These are phyloP conservation scores for Parietichytrium sp. DNA, from an alignment of 108 stramenopile species.

Conservation along the genomic window DNA sequence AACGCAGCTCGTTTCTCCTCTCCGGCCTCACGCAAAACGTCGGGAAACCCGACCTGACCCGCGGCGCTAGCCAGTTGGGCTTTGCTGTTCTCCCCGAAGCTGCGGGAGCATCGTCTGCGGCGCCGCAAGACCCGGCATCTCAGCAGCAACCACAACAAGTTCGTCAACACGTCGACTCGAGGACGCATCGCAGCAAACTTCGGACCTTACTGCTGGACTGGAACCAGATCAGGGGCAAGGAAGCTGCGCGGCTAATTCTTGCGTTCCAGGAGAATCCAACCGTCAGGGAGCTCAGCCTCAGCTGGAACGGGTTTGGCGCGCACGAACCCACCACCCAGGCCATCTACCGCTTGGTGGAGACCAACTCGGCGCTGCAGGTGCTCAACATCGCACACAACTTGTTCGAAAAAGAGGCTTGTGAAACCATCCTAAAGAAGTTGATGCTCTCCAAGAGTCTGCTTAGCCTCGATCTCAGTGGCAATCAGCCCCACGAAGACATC, in stretches of 20 bases:
- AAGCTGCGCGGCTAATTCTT: not conserved
- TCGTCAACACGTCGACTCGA: too few relatives aligned
- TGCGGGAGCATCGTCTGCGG: too few relatives aligned
- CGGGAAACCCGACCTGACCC: too few relatives aligned
- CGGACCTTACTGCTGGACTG: not conserved
- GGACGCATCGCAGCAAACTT: too few relatives aligned
- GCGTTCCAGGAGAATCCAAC: not conserved
- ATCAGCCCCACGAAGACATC: not conserved
- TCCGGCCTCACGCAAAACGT: too few relatives aligned
- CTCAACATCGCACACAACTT: not conserved
- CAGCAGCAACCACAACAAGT: too few relatives aligned
- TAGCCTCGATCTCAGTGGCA: not conserved
- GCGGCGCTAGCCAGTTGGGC: too few relatives aligned
- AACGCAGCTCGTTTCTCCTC: too few relatives aligned
- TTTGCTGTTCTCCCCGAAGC: too few relatives aligned
- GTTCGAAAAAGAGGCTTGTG: not conserved
- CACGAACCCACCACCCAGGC: not conserved
- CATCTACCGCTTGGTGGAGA: not conserved
- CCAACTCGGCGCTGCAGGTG: not conserved
- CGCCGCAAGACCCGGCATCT: too few relatives aligned
- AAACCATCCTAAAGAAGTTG: not conserved
- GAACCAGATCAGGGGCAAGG: not conserved
- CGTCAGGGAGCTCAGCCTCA: not conserved
- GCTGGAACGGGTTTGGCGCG: conserved; percentile 1
- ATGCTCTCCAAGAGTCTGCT: not conserved